Evolutionary conservation across 768 basidiomycete species (phyloP).

Genomic region (Lentinula boryana): DNA sequence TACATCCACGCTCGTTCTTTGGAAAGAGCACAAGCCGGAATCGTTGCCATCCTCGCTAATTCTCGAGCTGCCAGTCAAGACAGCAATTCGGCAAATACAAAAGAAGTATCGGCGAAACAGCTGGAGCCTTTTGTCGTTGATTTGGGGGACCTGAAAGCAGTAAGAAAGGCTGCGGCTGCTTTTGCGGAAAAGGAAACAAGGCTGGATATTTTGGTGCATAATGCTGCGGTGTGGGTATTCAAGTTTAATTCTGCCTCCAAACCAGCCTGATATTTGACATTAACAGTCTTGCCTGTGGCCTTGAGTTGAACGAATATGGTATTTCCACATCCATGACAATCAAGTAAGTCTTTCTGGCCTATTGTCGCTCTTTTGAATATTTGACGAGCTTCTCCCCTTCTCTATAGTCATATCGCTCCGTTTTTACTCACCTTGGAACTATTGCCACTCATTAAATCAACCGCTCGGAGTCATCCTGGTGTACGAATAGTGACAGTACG

Average conservation of each 20-base stretch:
- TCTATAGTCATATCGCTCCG: slow-evolving; percentile 2
- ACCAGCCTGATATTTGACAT: background rate
- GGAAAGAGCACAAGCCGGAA: slow-evolving; percentile 1
- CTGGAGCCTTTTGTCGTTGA: slow-evolving; percentile 4
- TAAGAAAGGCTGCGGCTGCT: background rate
- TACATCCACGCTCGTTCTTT: slow-evolving; percentile 2
- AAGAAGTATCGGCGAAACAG: background rate
- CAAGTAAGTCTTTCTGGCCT: background rate
- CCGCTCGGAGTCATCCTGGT: background rate
- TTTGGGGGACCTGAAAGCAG: background rate
- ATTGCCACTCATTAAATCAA: slow-evolving; percentile 5
- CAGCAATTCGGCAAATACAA: background rate
- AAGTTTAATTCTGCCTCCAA: background rate
- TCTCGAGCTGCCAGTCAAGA: background rate
- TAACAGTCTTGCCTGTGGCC: background rate
- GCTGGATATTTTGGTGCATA: background rate
- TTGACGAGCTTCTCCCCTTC: too few species aligned
- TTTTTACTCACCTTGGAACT: slow-evolving; percentile 5
- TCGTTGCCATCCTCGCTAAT: background rate
- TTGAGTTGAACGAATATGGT: background rate
- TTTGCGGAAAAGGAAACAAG: background rate
- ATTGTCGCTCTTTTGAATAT: too few species aligned
- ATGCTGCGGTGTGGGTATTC: background rate
- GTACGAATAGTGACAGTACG: slow-evolving; percentile 5
- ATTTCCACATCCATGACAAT: background rate